Conservation (phyloP, 139 green algal genomes). For the Tetradesmus lagerheimii region DNA sequence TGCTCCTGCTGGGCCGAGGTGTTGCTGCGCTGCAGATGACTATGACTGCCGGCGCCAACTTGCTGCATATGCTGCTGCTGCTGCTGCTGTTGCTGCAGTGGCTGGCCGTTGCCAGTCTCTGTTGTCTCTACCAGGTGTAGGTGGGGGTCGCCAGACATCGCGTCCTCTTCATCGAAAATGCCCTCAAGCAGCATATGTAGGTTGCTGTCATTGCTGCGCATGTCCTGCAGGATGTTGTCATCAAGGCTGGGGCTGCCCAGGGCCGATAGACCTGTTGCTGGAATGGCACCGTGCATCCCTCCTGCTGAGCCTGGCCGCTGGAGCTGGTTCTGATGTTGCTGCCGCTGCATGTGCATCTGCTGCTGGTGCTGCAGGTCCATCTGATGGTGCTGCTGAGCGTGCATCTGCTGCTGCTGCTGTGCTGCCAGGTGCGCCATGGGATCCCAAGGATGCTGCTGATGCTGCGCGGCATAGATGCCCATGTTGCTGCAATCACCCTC, state of each 20-base stretch:
- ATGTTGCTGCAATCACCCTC: neutral
- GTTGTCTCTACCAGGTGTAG: neutral
- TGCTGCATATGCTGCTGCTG: neutral
- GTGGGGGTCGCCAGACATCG: slow-evolving; percentile 10
- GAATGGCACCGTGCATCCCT: neutral
- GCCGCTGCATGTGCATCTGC: neutral
- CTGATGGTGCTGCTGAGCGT: neutral
- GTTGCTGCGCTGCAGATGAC: neutral
- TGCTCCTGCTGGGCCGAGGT: neutral
- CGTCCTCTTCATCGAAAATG: slow-evolving; percentile 25
- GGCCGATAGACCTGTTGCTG: neutral
- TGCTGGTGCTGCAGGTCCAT: slow-evolving; percentile 18
- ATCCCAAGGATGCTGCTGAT: neutral
- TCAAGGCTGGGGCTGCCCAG: neutral
- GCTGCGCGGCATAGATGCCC: neutral
- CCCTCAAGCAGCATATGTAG: slow-evolving; percentile 22
- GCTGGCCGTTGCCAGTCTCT: neutral
- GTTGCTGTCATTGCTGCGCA: slow-evolving; percentile 42
- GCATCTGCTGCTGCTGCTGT: neutral
- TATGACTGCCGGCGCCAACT: neutral
- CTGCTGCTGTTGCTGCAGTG: neutral
- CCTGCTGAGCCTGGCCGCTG: neutral
- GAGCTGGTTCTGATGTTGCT: neutral
- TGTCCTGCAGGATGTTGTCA: slow-evolving; percentile 23
- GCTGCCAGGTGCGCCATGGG: neutral